Percentiles rank a stretch among this genome's conserved stretches.
Evolutionary conservation across 2,329 filamentous ascomycete genomes (phyloP).

Genomic region (Alternaria panax): DNA sequence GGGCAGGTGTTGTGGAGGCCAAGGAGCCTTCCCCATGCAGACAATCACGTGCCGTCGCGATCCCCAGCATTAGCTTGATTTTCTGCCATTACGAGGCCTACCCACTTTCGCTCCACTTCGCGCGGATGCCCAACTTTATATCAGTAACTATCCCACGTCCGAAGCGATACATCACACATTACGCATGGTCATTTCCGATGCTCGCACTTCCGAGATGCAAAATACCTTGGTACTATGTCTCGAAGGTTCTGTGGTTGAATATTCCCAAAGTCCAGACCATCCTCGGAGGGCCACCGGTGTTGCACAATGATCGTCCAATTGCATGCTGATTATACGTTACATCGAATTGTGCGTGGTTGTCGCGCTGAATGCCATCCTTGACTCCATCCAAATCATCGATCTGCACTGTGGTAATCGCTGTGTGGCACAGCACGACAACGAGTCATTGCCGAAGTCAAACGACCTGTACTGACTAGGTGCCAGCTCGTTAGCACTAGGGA

Average conservation of each 20-base stretch:
- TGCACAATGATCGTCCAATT: background rate
- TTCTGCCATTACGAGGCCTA: constrained; percentile 15
- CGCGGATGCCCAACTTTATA: constrained; percentile 15
- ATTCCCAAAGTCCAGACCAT: background rate
- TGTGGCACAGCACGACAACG: constrained; percentile 10
- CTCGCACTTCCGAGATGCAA: background rate
- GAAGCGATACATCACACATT: background rate
- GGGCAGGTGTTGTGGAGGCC: constrained; percentile 1
- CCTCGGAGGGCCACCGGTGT: background rate
- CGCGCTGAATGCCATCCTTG: constrained; percentile 6
- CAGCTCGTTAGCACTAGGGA: background rate
- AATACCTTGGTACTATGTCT: constrained; percentile 5
- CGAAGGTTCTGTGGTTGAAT: constrained; percentile 3
- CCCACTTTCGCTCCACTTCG: constrained; percentile 15
- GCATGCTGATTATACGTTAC: background rate
- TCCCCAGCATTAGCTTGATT: constrained; percentile 6
- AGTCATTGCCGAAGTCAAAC: constrained; percentile 7
- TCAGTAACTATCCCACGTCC: constrained; percentile 12
- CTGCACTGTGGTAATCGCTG: constrained; percentile 1
- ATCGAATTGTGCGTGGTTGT: constrained; percentile 2
- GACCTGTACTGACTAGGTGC: background rate
- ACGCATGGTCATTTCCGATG: background rate
- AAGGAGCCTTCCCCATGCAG: constrained; percentile 5
- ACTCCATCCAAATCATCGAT: constrained; percentile 5
- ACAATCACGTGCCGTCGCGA: constrained; percentile 7